Percentiles rank a stretch among this genome's conserved stretches.
Evolutionary conservation across 2,329 filamentous ascomycete species (phyloP).

Genomic region (Diaporthe capsici): DNA sequence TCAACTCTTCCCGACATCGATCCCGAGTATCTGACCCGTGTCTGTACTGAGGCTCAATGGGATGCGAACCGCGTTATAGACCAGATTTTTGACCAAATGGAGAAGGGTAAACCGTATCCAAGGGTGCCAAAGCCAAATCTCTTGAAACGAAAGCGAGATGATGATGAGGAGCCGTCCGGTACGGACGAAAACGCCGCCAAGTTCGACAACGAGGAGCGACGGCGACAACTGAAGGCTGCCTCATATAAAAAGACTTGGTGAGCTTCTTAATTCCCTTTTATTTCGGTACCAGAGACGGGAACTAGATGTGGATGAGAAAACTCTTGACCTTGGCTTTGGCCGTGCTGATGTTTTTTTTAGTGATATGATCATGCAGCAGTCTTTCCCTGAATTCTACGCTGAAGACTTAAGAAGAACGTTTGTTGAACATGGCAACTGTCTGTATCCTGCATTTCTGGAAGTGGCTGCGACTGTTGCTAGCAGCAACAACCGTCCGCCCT

Average conservation of each 20-base stretch:
- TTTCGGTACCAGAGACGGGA: neutral
- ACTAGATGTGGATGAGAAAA: neutral
- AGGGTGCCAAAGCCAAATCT: slow-evolving; percentile 44
- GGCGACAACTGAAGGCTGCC: slow-evolving; percentile 31
- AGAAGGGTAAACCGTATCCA: slow-evolving; percentile 56
- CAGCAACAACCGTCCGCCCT: slow-evolving; percentile 41
- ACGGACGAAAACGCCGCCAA: slow-evolving; percentile 41
- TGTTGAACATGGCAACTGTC: slow-evolving; percentile 44
- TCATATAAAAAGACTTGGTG: slow-evolving; percentile 43
- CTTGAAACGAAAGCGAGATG: slow-evolving; percentile 59
- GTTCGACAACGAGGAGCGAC: slow-evolving; percentile 45
- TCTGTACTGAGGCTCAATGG: slow-evolving; percentile 49
- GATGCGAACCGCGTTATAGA: slow-evolving; percentile 52
- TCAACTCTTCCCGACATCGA: slow-evolving; percentile 63
- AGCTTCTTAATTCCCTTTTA: neutral
- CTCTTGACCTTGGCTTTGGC: neutral
- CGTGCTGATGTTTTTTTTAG: slow-evolving; percentile 40
- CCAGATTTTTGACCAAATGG: slow-evolving; percentile 56
- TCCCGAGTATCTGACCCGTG: slow-evolving; percentile 51
- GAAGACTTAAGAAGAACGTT: slow-evolving; percentile 47
- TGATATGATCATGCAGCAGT: slow-evolving; percentile 50
- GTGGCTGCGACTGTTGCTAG: slow-evolving; percentile 49
- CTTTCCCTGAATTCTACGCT: slow-evolving; percentile 52
- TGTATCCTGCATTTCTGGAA: slow-evolving; percentile 54
- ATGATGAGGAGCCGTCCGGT: slow-evolving; percentile 42